These are phyloP conservation scores for Phylloporus rhodoxanthus DNA, from an alignment of 768 basidiomycete genomes.

Conservation along the genomic window DNA sequence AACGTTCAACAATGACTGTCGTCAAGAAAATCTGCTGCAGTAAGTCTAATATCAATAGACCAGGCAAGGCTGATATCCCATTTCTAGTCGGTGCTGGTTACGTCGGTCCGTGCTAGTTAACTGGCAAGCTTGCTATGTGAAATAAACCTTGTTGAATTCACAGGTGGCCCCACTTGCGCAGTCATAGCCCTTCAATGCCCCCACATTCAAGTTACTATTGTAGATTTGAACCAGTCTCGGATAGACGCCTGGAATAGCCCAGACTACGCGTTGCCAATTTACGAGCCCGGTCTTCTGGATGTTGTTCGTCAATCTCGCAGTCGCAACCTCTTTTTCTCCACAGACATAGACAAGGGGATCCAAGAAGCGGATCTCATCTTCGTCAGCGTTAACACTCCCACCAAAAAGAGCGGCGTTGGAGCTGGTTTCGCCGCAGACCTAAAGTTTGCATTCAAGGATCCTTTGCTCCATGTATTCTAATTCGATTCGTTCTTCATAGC, in stretches of 20 bases:
- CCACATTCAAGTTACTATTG: constrained; percentile 91
- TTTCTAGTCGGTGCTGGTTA: constrained; percentile 80
- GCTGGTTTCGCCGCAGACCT: constrained; percentile 98
- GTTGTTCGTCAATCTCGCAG: constrained; percentile 86
- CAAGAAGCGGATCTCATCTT: constrained; percentile 96
- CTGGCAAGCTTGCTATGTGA: not conserved
- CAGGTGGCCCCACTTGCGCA: constrained; percentile 92
- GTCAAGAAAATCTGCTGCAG: constrained; percentile 87
- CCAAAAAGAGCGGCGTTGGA: constrained; percentile 96
- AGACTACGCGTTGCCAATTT: constrained; percentile 85
- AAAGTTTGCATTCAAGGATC: constrained; percentile 56
- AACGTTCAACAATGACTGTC: constrained; percentile 31
- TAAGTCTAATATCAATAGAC: constrained; percentile 38
- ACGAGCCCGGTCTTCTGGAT: constrained; percentile 92
- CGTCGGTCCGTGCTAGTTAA: constrained; percentile 57
- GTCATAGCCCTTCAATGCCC: constrained; percentile 93
- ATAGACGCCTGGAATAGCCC: constrained; percentile 95
- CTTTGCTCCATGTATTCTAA: constrained; percentile 8
- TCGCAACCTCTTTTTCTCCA: constrained; percentile 95
- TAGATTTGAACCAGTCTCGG: constrained; percentile 91
- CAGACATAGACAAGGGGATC: constrained; percentile 90
- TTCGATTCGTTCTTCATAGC: constrained; percentile 38
- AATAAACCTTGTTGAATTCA: constrained; percentile 13
- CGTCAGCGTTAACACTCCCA: constrained; percentile 97
- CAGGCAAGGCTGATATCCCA: constrained; percentile 5